Evolutionary conservation across 2,329 filamentous ascomycete species (phyloP).

Genomic region (Chrysosporium queenslandicum): DNA sequence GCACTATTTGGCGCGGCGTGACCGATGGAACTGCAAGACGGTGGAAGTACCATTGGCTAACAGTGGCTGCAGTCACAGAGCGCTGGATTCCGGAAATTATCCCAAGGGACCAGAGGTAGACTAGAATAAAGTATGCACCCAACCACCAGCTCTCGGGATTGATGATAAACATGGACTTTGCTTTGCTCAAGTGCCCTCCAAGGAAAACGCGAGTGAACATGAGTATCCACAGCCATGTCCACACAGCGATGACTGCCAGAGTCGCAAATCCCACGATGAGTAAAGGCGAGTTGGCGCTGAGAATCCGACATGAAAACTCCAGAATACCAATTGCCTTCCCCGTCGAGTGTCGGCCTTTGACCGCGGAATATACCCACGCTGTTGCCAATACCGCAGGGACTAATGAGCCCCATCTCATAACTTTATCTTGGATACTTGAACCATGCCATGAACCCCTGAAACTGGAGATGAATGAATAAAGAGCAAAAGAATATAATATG

Average conservation of each 20-base stretch:
- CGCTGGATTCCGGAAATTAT: conserved; percentile 82
- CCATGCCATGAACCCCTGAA: conserved; percentile 69
- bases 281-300: conserved; percentile 73
- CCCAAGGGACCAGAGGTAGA: conserved; percentile 91
- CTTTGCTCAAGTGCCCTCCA: conserved; percentile 60
- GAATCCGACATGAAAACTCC: conserved; percentile 81
- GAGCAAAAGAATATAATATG: conserved; percentile 75
- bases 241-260: conserved; percentile 64
- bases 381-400: conserved; percentile 63
- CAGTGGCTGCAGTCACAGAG: conserved; percentile 83
- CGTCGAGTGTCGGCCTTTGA: conserved; percentile 68
- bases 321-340: conserved; percentile 77
- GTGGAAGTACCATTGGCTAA: conserved; percentile 99
- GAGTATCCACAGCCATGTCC: conserved; percentile 92
- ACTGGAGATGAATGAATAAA: conserved; percentile 85
- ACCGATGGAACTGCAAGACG: conserved; percentile 70
- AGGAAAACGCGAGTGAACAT: conserved; percentile 97
- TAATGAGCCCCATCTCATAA: conserved; percentile 79
- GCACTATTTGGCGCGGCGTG: conserved; percentile 68
- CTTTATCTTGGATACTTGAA: conserved; percentile 69
- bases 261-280: conserved; percentile 73
- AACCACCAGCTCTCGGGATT: conserved; percentile 89
- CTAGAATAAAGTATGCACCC: conserved; percentile 78
- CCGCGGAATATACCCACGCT: conserved; percentile 74
- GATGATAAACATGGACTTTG: conserved; percentile 62